Conservation (phyloP, 2,329 filamentous ascomycete genomes). For the Scedosporium apiospermum region DNA sequence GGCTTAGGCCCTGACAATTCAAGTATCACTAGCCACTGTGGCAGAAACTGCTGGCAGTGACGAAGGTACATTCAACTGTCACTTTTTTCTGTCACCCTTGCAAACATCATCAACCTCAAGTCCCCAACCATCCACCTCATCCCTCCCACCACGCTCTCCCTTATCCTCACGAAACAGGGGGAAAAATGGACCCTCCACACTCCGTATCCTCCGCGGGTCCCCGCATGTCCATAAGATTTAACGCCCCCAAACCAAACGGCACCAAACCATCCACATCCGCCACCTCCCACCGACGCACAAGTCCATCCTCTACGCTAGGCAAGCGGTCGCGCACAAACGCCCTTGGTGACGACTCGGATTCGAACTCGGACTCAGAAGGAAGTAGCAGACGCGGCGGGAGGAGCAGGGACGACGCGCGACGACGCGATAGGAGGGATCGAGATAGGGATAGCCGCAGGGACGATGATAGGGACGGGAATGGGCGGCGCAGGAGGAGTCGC, state of each 20-base stretch:
- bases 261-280: not conserved
- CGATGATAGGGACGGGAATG: not conserved
- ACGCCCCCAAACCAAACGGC: constrained; percentile 5
- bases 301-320: constrained; percentile 8
- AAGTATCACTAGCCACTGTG: not conserved
- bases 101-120: not conserved
- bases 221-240: constrained; percentile 12
- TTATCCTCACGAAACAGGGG: not conserved
- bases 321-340: constrained; percentile 10
- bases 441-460: not conserved
- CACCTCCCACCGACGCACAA: not conserved
- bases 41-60: no score
- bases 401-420: constrained; percentile 6
- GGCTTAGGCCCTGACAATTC: no score
- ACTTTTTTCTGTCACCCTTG: not conserved
- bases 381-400: constrained; percentile 8
- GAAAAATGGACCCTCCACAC: not conserved
- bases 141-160: not conserved
- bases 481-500: not conserved
- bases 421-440: not conserved
- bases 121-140: not conserved
- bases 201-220: constrained; percentile 7
- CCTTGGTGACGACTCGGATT: constrained; percentile 10
- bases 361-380: constrained; percentile 8
- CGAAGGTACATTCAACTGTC: not conserved